phyloP scores from a whole-genome alignment of 2,329 filamentous ascomycete genomes.

The Diaporthe destruens region DNA sequence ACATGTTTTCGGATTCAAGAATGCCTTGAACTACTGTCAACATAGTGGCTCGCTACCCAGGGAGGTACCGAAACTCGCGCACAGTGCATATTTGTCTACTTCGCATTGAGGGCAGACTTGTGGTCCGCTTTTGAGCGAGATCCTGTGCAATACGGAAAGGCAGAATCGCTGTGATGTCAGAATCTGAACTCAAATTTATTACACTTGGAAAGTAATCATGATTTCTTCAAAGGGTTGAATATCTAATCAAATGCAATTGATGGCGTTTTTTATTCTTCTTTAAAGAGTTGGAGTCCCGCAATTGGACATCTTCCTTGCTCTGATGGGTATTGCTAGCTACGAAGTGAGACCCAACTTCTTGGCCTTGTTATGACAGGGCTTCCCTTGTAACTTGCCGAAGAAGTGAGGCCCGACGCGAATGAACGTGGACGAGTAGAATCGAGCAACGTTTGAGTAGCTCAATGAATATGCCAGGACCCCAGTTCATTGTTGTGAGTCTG shows the following conservation, averaged over 20 bases:
- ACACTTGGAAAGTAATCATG: background rate
- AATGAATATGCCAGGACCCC: background rate
- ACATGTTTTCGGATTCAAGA: background rate
- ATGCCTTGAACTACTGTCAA: no score
- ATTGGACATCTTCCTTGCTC: background rate
- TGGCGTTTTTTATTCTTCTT: background rate
- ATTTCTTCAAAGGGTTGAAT: background rate
- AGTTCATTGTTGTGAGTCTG: background rate
- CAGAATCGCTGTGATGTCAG: background rate
- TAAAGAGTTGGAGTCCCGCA: background rate
- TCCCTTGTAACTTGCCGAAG: background rate
- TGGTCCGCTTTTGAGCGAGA: no score
- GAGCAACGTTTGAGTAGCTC: background rate
- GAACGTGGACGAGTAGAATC: constrained; percentile 6
- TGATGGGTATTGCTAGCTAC: background rate
- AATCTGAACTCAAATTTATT: background rate
- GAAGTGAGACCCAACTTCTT: background rate
- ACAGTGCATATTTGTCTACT: constrained; percentile 8
- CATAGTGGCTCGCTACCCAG: no score
- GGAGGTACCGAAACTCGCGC: no score
- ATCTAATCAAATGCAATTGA: background rate
- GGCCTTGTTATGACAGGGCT: background rate
- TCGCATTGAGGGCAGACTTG: background rate
- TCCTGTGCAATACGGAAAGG: no score
- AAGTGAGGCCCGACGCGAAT: background rate